Evolutionary conservation across 1,284 basidiomycete genomes (phyloP).

Genomic region (Marasmius fiardii): DNA sequence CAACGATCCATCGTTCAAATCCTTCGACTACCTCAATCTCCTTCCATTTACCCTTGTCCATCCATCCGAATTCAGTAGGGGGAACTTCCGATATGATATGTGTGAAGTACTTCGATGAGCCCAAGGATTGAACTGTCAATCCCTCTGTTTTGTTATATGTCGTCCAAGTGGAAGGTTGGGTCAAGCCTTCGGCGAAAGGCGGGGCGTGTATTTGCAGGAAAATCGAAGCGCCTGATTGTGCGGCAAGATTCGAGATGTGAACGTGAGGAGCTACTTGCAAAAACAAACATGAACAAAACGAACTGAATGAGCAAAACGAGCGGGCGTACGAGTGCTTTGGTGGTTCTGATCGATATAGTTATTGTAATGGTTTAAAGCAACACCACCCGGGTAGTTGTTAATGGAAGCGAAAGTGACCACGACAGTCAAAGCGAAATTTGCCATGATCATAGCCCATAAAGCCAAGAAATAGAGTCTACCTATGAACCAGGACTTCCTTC

Average conservation of each 20-base stretch:
- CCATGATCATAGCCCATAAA: constrained; percentile 42
- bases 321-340: neutral
- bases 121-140: constrained; percentile 41
- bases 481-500: constrained; percentile 39
- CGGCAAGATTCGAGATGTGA: constrained; percentile 80
- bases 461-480: constrained; percentile 42
- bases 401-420: constrained; percentile 60
- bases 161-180: constrained; percentile 44
- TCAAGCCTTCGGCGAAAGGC: constrained; percentile 30
- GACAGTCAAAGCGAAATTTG: constrained; percentile 51
- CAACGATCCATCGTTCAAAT: constrained; percentile 47
- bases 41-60: constrained; percentile 32
- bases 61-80: constrained; percentile 15
- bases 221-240: constrained; percentile 88
- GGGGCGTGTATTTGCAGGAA: constrained; percentile 75
- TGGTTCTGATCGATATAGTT: constrained; percentile 30
- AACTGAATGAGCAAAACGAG: neutral
- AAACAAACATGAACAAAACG: neutral
- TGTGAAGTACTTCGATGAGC: constrained; percentile 41
- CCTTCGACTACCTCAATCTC: constrained; percentile 39
- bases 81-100: constrained; percentile 55
- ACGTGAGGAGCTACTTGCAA: constrained; percentile 35
- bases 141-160: constrained; percentile 79
- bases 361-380: constrained; percentile 68
- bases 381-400: constrained; percentile 89